Percentiles rank a stretch among this genome's conserved stretches.
phyloP scores from a whole-genome alignment of 2,329 filamentous ascomycete genomes.

The Chalara sp. region DNA sequence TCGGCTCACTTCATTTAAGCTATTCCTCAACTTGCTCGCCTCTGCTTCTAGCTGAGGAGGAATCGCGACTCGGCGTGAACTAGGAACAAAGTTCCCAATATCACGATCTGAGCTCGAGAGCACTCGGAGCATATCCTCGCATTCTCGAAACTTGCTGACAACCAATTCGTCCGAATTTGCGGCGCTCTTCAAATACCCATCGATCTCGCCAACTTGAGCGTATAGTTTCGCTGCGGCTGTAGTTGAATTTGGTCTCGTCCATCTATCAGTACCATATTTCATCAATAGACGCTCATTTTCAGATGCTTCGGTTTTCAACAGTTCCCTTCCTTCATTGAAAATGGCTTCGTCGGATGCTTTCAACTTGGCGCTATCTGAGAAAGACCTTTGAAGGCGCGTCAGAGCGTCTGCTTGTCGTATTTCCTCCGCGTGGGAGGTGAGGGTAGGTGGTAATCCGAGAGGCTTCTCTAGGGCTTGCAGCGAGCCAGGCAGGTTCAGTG shows the following conservation, averaged over 20 bases:
- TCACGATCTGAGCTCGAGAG: constrained; percentile 74
- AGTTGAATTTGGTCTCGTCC: constrained; percentile 65
- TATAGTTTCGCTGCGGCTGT: constrained; percentile 48
- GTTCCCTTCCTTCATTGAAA: constrained; percentile 76
- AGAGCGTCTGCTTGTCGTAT: constrained; percentile 86
- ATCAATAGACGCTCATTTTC: constrained; percentile 72
- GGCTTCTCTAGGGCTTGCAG: constrained; percentile 94
- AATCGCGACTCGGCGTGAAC: constrained; percentile 70
- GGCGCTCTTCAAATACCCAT: constrained; percentile 75
- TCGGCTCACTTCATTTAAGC: constrained; percentile 77
- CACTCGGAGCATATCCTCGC: constrained; percentile 67
- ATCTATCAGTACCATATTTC: constrained; percentile 82
- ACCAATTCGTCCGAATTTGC: constrained; percentile 55
- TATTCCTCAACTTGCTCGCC: constrained; percentile 67
- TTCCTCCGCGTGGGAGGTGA: constrained; percentile 89
- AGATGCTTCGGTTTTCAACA: constrained; percentile 71
- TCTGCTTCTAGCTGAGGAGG: constrained; percentile 75
- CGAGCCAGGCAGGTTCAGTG: constrained; percentile 83
- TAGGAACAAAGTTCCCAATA: constrained; percentile 84
- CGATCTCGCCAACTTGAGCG: constrained; percentile 55
- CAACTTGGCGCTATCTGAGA: constrained; percentile 87
- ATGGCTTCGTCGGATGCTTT: constrained; percentile 69
- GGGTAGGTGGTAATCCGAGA: constrained; percentile 74
- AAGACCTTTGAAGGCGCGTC: constrained; percentile 67
- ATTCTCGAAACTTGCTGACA: constrained; percentile 69